Evolutionary conservation across 2,329 filamentous ascomycete species (phyloP), one percentile per base, ranked within the genome.

Genomic region (Trichoderma atroviride): DNA sequence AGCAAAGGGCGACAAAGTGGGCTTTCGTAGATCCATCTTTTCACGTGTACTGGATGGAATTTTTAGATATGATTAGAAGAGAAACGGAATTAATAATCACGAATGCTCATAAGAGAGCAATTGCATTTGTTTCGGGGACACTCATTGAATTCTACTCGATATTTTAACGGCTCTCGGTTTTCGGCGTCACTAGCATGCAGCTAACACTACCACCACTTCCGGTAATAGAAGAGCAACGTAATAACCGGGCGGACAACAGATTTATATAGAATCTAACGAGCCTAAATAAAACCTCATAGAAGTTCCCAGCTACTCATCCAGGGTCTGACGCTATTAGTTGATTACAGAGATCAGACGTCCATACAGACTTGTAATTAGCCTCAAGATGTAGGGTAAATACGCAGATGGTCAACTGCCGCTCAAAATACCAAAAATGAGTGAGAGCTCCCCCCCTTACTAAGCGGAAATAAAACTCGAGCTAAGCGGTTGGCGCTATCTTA

Each of bases 1-100:
- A 50, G 14, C n/a, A 50, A 67, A 67, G 55, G 64, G 64, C 64
- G 64, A 33, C 47, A 14, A 33, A 66, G n/a, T 35, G 53, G 63
- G 53, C 47, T 66, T 65, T 43, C 10, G 5, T 29, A 35, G 27
- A 6, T 52, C 40, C 40, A 62, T 47, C 43, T 33, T 33, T 19
- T 66, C 37, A 58, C n/a, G 29, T 35, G n/a, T 29, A 5, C 3
- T 37, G 5, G 1, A 29, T 40, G 14, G 31, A 9, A 13, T 1
- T 24, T 11, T 13, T 13, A 2, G 10, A 1, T 5, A 2, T 50
- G 47, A 24, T 50, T 24, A 50, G n/a, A 50, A 24, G 13, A 11
- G n/a, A 50, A 24, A 5, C n/a, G 13, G 19, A 50, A 50, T 50
- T 24, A 50, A 24, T 24, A 13, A 24, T 50, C 22, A 11, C 4